Percentiles rank a stretch among this genome's conserved stretches.
phyloP scores from a whole-genome alignment of 1,284 basidiomycete species.

The Porogramme epimiltina region DNA sequence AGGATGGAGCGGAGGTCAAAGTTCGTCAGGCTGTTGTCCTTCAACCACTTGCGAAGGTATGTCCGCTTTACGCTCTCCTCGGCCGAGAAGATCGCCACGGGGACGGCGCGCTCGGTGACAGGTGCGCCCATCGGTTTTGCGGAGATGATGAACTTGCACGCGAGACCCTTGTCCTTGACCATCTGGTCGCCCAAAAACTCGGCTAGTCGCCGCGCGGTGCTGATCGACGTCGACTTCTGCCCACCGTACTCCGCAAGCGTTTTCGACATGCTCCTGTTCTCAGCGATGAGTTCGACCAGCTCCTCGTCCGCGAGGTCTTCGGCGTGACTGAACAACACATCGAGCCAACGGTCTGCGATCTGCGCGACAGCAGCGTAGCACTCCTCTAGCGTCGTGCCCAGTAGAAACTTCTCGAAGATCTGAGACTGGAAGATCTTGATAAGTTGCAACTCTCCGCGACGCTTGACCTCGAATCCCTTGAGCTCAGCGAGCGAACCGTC shows the following conservation, averaged over 20 bases:
- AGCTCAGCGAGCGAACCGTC: slow-evolving; percentile 96
- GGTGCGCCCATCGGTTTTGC: slow-evolving; percentile 92
- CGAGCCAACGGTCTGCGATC: slow-evolving; percentile 97
- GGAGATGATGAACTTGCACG: slow-evolving; percentile 99
- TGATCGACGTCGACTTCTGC: slow-evolving; percentile 98
- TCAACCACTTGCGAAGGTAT: slow-evolving; percentile 96
- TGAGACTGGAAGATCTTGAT: slow-evolving; percentile 99
- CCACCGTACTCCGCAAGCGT: slow-evolving; percentile 95
- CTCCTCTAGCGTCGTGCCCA: slow-evolving; percentile 91
- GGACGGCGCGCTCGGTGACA: slow-evolving; percentile 96
- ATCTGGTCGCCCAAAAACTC: slow-evolving; percentile 98
- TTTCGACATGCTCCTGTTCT: slow-evolving; percentile 98
- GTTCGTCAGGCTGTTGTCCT: slow-evolving; percentile 85
- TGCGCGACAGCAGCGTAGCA: slow-evolving; percentile 95
- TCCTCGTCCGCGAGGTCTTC: slow-evolving; percentile 88
- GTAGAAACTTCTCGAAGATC: slow-evolving; percentile 97
- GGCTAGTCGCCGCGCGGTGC: slow-evolving; percentile 91
- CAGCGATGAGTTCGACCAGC: slow-evolving; percentile 96
- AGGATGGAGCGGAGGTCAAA: slow-evolving; percentile 96
- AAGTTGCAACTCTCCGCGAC: slow-evolving; percentile 95
- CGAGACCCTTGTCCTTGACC: slow-evolving; percentile 99
- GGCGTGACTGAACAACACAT: slow-evolving; percentile 90
- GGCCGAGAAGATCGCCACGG: slow-evolving; percentile 98
- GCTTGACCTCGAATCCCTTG: slow-evolving; percentile 99
- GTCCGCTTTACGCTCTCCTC: slow-evolving; percentile 89